These are phyloP conservation scores for Zhuliangozyma parablackwelliae DNA, from an alignment of 1,139 yeast genomes.

Conservation along the genomic window DNA sequence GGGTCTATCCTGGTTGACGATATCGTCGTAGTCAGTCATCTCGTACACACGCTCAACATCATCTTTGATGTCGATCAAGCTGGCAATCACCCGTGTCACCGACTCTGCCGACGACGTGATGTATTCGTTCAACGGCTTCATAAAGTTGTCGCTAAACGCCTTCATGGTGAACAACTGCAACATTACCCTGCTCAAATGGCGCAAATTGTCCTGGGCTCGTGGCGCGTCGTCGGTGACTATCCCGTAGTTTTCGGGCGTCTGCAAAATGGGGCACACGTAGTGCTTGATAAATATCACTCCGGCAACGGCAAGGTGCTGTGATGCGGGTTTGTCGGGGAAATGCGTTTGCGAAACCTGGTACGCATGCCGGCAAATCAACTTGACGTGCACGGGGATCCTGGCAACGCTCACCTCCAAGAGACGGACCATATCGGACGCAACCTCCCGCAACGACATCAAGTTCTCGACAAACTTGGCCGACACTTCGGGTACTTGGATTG, in stretches of 20 bases:
- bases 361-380: constrained; percentile 36
- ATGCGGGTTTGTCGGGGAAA: constrained; percentile 50
- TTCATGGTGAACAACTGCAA: constrained; percentile 64
- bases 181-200: constrained; percentile 55
- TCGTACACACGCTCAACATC: constrained; percentile 59
- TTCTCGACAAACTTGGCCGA: constrained; percentile 66
- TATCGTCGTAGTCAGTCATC: constrained; percentile 66
- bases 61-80: constrained; percentile 48
- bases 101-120: constrained; percentile 48
- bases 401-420: constrained; percentile 37
- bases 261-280: constrained; percentile 61
- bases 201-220: constrained; percentile 46
- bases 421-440: constrained; percentile 52
- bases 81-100: constrained; percentile 39
- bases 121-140: constrained; percentile 78
- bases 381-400: constrained; percentile 58
- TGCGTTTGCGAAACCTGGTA: constrained; percentile 31
- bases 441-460: constrained; percentile 70
- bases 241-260: constrained; percentile 68
- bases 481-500: constrained; percentile 75
- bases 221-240: constrained; percentile 20
- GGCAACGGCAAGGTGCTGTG: constrained; percentile 58
- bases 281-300: constrained; percentile 66
- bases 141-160: constrained; percentile 66
- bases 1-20: constrained; percentile 65